Evolutionary conservation across 768 basidiomycete species (phyloP).

Genomic region (Dictyophora rubrovolvata): DNA sequence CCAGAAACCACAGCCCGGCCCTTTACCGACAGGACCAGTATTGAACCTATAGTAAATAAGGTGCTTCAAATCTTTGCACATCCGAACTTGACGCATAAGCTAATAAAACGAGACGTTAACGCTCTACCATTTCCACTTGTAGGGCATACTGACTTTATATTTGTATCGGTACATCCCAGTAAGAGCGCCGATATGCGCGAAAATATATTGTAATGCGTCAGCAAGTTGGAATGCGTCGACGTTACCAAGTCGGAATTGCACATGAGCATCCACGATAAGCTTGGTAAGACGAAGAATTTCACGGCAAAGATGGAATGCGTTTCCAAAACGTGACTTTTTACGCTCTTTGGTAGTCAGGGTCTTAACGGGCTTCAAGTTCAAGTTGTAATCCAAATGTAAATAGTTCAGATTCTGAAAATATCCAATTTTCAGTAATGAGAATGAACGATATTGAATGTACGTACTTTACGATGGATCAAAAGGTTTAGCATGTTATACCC

Average conservation of each 20-base stretch:
- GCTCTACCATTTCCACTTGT: background rate
- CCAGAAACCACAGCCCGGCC: slow-evolving; percentile 99
- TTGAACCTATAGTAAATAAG: slow-evolving; percentile 99
- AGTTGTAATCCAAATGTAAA: slow-evolving; percentile 93
- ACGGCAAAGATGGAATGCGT: slow-evolving; percentile 96
- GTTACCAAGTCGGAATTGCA: slow-evolving; percentile 96
- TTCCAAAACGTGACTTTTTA: slow-evolving; percentile 99
- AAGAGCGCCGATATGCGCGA: slow-evolving; percentile 92
- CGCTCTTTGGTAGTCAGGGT: slow-evolving; percentile 98
- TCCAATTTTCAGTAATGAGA: slow-evolving; percentile 3
- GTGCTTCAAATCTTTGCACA: slow-evolving; percentile 99
- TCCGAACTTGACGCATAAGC: slow-evolving; percentile 98
- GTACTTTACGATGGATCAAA: slow-evolving; percentile 93
- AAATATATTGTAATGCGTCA: slow-evolving; percentile 96
- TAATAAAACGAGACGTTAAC: slow-evolving; percentile 17
- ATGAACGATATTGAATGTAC: slow-evolving; percentile 2
- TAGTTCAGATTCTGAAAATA: slow-evolving; percentile 70
- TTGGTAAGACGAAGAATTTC: slow-evolving; percentile 97
- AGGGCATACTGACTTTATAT: slow-evolving; percentile 63
- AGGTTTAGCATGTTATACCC: slow-evolving; percentile 99
- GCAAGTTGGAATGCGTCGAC: slow-evolving; percentile 99
- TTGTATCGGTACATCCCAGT: slow-evolving; percentile 99
- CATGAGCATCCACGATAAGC: slow-evolving; percentile 97
- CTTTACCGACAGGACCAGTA: slow-evolving; percentile 98
- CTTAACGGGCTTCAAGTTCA: slow-evolving; percentile 97